A percentile compares a stretch with the other conserved stretches of the same genome.
Evolutionary conservation across 1,139 yeast genomes (phyloP).

Genomic region (Yamadazyma atlantica): DNA sequence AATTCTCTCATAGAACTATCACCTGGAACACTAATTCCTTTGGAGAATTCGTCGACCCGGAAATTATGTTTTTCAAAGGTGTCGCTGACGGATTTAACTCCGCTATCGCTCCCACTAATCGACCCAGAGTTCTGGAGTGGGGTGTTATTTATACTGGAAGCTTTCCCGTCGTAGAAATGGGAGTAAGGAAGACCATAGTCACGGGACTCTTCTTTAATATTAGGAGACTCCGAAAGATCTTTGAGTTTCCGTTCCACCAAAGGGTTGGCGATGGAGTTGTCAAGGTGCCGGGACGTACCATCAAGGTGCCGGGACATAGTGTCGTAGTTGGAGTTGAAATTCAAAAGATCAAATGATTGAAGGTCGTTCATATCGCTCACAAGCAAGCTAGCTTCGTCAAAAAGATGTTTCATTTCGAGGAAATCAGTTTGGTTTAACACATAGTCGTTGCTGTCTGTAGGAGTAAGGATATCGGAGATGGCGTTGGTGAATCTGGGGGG

Average conservation of each 20-base stretch:
- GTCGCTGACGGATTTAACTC: constrained; percentile 9
- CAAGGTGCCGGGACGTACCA: not conserved
- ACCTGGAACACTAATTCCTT: too few relatives aligned
- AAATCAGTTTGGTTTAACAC: constrained; percentile 8
- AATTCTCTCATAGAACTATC: constrained; percentile 8
- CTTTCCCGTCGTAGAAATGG: too few relatives aligned
- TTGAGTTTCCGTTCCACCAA: constrained; percentile 6
- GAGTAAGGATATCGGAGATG: constrained; percentile 32
- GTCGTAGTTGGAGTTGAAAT: constrained; percentile 4
- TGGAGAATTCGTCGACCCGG: constrained; percentile 19
- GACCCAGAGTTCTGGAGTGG: not conserved
- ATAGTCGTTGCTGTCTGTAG: constrained; percentile 11
- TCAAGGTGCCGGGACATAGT: not conserved
- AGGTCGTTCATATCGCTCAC: constrained; percentile 51
- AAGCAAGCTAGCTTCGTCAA: constrained; percentile 51
- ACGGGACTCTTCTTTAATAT: too few relatives aligned
- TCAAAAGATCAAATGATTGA: constrained; percentile 24
- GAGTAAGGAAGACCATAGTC: too few relatives aligned
- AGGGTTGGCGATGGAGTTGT: constrained; percentile 5
- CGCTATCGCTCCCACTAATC: constrained; percentile 5
- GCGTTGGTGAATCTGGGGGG: constrained; percentile 15
- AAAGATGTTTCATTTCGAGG: constrained; percentile 24
- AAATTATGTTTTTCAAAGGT: constrained; percentile 16
- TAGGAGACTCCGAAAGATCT: constrained; percentile 2
- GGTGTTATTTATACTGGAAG: not conserved